Evolutionary conservation across 73 alveolate species (phyloP).

Genomic region (Tetrahymena thermophila): DNA sequence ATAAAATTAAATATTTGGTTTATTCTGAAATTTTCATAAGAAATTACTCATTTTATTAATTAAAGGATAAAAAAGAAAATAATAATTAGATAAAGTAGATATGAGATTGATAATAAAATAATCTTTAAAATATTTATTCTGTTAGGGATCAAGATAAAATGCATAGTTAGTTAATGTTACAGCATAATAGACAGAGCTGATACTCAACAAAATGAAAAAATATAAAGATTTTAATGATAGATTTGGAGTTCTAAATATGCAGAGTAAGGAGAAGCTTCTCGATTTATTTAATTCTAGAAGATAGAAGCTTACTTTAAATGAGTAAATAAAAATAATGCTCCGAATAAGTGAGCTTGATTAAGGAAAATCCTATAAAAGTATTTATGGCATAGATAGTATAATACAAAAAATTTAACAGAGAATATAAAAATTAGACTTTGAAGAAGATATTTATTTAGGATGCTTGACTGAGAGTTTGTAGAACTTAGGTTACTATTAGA

Average conservation of each 20-base stretch:
- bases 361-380: neutral
- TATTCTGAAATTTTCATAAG: neutral
- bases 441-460: neutral
- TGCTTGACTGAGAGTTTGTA: neutral
- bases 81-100: neutral
- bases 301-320: neutral
- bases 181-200: neutral
- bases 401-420: neutral
- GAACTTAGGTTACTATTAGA: neutral
- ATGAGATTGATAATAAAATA: neutral
- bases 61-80: too few relatives aligned
- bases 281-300: neutral
- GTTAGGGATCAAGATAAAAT: neutral
- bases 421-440: neutral
- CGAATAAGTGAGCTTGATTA: neutral
- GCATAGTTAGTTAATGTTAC: neutral
- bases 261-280: neutral
- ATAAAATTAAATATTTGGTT: too few relatives aligned
- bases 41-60: neutral
- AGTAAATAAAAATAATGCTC: neutral
- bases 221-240: neutral
- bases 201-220: neutral
- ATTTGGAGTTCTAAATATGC: neutral
- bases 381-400: neutral
- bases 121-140: neutral